These are phyloP conservation scores for Lignosus rhinocerotis DNA, from an alignment of 1,284 basidiomycete species.

Conservation along the genomic window DNA sequence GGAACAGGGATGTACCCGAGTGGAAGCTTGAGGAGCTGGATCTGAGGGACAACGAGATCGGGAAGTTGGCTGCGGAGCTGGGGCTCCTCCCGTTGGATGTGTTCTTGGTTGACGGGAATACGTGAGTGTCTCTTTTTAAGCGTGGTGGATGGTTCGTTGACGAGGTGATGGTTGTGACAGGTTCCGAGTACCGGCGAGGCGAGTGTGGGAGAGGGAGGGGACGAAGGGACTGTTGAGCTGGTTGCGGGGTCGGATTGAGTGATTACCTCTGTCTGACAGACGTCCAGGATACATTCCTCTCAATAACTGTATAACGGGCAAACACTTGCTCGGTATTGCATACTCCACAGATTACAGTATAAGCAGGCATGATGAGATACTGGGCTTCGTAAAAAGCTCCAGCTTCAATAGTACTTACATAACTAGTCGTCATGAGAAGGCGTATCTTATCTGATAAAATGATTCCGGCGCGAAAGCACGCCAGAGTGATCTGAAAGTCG, in stretches of 20 bases:
- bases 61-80: slow-evolving; percentile 62
- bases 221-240: slow-evolving; percentile 78
- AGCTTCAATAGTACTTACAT: too few relatives aligned
- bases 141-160: background rate
- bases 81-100: slow-evolving; percentile 76
- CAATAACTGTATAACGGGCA: too few relatives aligned
- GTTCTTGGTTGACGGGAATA: slow-evolving; percentile 81
- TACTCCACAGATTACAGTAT: background rate
- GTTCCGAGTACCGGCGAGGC: slow-evolving; percentile 76
- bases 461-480: slow-evolving; percentile 8
- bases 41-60: slow-evolving; percentile 75
- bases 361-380: background rate
- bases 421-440: too few relatives aligned
- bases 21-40: slow-evolving; percentile 82
- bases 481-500: slow-evolving; percentile 2
- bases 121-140: slow-evolving; percentile 48
- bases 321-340: too few relatives aligned
- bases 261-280: slow-evolving; percentile 1
- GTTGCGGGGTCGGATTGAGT: slow-evolving; percentile 72
- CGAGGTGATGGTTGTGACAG: slow-evolving; percentile 36
- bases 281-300: too few relatives aligned
- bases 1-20: slow-evolving; percentile 56
- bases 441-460: slow-evolving; percentile 22
- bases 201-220: slow-evolving; percentile 82
- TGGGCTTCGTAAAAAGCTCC: too few relatives aligned